Base-by-base conservation (phyloP, 2,329 filamentous ascomycete genomes). In the Beauveria asiatica region DNA sequence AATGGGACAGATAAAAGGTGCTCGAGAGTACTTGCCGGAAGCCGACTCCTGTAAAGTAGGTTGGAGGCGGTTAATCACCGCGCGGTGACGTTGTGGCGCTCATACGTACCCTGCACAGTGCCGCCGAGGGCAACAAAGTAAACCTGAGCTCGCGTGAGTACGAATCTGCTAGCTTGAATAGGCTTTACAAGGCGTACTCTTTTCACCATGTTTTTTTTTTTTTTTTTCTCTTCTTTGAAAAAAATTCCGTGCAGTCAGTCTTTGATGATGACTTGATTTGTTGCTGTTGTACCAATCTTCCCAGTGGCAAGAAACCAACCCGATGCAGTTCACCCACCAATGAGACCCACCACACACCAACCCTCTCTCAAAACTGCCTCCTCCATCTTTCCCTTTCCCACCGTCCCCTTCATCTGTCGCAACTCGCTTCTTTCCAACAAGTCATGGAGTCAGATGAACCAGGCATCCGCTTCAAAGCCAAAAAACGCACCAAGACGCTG, bases 61-160 rank as follows among this genome's bases (percentile, higher is more conserved):
- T 21, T 65, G 62, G 67, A 65, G 69, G 6, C 72, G 67, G 63
- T 60, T 42, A 51, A 37, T 30, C 51, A 60, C 48, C 63, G 25
- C 37, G 50, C 69, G 77, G 27, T 10, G 48, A 21, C 16, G 30
- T 10, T 1, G 60, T 10, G 45, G 42, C 50, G 27, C 27, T 55
- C 25, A 6, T 13, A 65, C 74, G 63, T 74, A 86, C 87, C 87
- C 80, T 91, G 87, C 13, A 91, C 88, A 44, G 65, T 65, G 16
- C 79, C 79, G 58, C 87, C 87, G 66, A 89, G 84, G 61, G 85
- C 86, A 17, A 82, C 73, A 68, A 86, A 88, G 65, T 83, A 83
- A 37, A 86, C 73, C 83, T 86, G 53, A 17, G 55, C 4, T 6
- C 4, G 37, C 45, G 23, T 58, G 10, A 57, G 37, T 39, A 17